These are phyloP conservation scores for Ophiobolus disseminans DNA, from an alignment of 2,329 filamentous ascomycete genomes.

Conservation along the genomic window DNA sequence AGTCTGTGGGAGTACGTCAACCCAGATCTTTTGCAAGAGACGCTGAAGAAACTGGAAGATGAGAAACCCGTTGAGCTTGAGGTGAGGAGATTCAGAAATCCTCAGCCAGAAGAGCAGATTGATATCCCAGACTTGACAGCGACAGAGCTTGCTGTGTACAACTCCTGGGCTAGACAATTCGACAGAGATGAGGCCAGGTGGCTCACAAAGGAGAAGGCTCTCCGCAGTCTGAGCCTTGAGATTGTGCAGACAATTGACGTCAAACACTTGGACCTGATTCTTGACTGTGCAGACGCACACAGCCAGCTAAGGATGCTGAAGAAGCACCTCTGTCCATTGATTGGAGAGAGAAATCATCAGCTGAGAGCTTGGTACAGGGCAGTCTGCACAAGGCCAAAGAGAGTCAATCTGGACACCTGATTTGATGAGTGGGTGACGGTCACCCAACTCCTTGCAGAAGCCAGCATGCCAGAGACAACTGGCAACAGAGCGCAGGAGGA, in stretches of 20 bases:
- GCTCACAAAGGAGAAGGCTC: slow-evolving; percentile 1
- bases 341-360: neutral
- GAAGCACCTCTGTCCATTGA: neutral
- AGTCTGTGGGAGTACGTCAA: slow-evolving; percentile 1
- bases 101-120: neutral
- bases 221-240: neutral
- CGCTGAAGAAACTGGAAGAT: neutral
- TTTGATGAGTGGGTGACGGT: neutral
- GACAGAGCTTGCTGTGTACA: neutral
- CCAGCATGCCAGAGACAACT: neutral
- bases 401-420: neutral
- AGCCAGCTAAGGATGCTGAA: neutral
- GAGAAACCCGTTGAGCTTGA: neutral
- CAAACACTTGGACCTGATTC: slow-evolving; percentile 1
- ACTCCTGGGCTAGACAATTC: neutral
- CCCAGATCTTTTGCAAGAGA: slow-evolving; percentile 1
- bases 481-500: slow-evolving; percentile 1
- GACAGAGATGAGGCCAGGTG: neutral
- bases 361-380: neutral
- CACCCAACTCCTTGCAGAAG: neutral
- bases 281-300: neutral
- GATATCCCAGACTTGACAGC: neutral
- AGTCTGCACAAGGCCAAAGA: slow-evolving; percentile 1
- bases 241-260: neutral
- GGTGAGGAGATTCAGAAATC: neutral